Evolutionary conservation across 768 basidiomycete genomes (phyloP), one percentile per base, ranked within the genome.

Genomic region (Kwoniella bestiolae): DNA sequence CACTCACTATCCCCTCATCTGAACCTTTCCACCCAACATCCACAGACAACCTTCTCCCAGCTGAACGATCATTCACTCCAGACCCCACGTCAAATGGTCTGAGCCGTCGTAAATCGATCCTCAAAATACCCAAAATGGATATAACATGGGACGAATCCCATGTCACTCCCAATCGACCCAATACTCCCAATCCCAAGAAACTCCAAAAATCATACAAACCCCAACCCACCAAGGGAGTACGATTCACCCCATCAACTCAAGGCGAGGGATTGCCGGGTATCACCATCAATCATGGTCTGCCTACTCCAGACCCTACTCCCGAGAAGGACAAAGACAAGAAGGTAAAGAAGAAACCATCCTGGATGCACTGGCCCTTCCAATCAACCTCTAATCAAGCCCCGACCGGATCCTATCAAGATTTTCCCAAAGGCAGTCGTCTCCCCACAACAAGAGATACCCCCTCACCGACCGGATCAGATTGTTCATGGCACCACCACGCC

Each of bases 401-500:
- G 12, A 41, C 12, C 18, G 38, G 38, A 41, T 16, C 59, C 31
- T 21, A 55, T 31, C 18, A 18, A 34, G 44, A 64, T 31, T 5
- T 47, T 45, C 38, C 50, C 14, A 56, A 23, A 18, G n/a, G 18
- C 11, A 3, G 23, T 11, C 9, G 32, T 11, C 12, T 57, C 14
- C 56, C 56, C 28, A 57, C 56, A 2, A 2, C 45, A 7, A 46
- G 35, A 8, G 58, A 47, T 38, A 50, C 47, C 25, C 65, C 68
- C 1, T 50, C 41, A 25, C 62, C 68, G 2, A 53, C 60, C 26
- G 56, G 16, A 23, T 55, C 65, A 28, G 53, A 50, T 29, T 21
- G 28, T 26, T 66, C 72, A 38, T 76, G 74, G 74, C 72, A 76
- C 49, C 74, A 76, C 52, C 74, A 76, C 47, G 38, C 63, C 25